phyloP scores from a whole-genome alignment of 2,329 filamentous ascomycete species.

The Escovopsis sp. region DNA sequence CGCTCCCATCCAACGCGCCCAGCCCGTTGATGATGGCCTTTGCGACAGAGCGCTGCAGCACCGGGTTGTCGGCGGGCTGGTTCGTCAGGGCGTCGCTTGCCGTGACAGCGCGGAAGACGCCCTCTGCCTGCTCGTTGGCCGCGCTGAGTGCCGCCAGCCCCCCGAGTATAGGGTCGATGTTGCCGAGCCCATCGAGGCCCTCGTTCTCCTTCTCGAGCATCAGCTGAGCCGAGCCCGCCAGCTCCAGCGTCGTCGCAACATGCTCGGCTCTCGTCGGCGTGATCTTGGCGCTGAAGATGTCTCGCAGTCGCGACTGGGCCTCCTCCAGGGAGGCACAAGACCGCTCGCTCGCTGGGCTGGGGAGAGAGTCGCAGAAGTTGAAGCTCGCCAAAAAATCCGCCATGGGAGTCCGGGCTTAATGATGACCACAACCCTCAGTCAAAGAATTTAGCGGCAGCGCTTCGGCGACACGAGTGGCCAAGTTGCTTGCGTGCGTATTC shows the following conservation, averaged over 20 bases:
- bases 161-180: constrained; percentile 21
- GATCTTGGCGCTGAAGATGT: constrained; percentile 26
- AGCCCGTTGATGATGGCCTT: constrained; percentile 32
- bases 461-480: constrained; percentile 8
- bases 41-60: constrained; percentile 33
- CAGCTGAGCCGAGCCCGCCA: constrained; percentile 30
- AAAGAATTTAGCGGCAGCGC: not conserved
- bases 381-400: constrained; percentile 25
- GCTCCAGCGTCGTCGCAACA: constrained; percentile 30
- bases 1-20: constrained; percentile 30
- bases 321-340: constrained; percentile 26
- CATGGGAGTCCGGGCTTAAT: constrained; percentile 12
- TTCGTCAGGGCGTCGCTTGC: constrained; percentile 32
- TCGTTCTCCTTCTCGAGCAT: constrained; percentile 26
- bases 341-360: constrained; percentile 6
- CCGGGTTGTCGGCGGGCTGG: constrained; percentile 33
- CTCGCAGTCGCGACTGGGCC: constrained; percentile 29
- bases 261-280: constrained; percentile 35
- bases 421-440: not conserved
- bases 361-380: constrained; percentile 11
- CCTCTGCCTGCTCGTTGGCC: constrained; percentile 5
- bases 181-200: constrained; percentile 16
- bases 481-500: constrained; percentile 7
- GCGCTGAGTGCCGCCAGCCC: constrained; percentile 11
- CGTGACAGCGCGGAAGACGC: constrained; percentile 23